phyloP scores from a whole-genome alignment of 2,329 filamentous ascomycete species.

The Scytalidium sp. region DNA sequence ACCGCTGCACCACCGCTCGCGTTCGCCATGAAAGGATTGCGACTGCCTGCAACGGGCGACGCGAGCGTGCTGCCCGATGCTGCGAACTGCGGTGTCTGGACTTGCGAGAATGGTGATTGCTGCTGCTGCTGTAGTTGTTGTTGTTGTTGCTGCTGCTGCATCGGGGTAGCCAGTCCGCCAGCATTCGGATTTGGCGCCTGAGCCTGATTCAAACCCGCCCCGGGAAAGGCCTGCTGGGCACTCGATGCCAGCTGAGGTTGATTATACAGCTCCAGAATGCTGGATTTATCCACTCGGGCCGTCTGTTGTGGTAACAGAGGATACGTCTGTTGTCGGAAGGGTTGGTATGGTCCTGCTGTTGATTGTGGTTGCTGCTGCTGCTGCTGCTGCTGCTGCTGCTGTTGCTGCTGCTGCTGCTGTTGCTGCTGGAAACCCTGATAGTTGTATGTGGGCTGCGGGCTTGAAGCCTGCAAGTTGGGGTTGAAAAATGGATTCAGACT shows the following conservation, averaged over 20 bases:
- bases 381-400: conserved; percentile 15
- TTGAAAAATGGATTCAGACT: conserved; percentile 20
- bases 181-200: too few relatives aligned
- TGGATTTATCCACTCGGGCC: conserved; percentile 62
- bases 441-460: conserved; percentile 1
- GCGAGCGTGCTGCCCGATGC: conserved; percentile 6
- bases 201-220: conserved; percentile 14
- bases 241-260: conserved; percentile 33
- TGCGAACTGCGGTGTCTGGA: neutral
- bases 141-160: conserved; percentile 9
- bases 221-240: conserved; percentile 13
- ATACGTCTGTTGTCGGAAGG: conserved; percentile 28
- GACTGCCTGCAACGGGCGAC: conserved; percentile 18
- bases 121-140: neutral
- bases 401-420: conserved; percentile 43
- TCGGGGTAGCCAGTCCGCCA: too few relatives aligned
- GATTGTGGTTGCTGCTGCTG: conserved; percentile 31
- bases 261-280: conserved; percentile 74
- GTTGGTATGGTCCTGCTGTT: conserved; percentile 30
- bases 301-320: conserved; percentile 40
- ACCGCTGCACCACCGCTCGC: conserved; percentile 9
- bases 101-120: neutral
- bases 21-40: conserved; percentile 28
- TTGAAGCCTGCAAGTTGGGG: conserved; percentile 9
- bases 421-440: conserved; percentile 18